Base-by-base conservation (phyloP, 2,329 filamentous ascomycete species). In the Pseudovirgaria hyperparasitica region DNA sequence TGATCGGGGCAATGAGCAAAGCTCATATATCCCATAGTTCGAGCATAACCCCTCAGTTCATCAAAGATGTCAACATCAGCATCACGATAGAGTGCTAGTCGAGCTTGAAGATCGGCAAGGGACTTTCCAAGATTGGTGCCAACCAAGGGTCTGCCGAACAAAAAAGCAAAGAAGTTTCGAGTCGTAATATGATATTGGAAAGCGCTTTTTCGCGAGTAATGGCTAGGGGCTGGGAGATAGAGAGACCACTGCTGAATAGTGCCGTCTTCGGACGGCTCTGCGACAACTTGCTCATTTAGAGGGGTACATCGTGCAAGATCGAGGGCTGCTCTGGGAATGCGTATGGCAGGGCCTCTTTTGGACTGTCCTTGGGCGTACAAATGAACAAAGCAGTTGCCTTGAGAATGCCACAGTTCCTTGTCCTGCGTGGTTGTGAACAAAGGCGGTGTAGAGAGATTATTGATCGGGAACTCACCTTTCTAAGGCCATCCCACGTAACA, bases 81-180 rank as follows among this genome's bases (percentile, higher is more conserved):
- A 2, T 61, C 55, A 17, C 78, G 64, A 40, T 73, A 78, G 22
- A 75, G 60, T 20, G 69, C 57, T 59, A 86, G 68, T 34, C 69
- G 71, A 31, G 71, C 64, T 37, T 79, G 57, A n/a, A 87, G 59
- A 14, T 63, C 62, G 9, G 77, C 64, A 7, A 86, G 54, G 0
- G 78, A 65, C 12, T 54, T 53, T 2, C 80, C 78, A 11, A 90
- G 63, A 28, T 70, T 65, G 19, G 64, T 56, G 5, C 79, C 81
- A 2, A 84, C 79, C 18, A 86, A 46, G 1, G 80, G 70, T 33
- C 67, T 67, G 3, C 68, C 60, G 30, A 70, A 66, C 2, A 81
- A 49, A 60, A 75, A 85, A 4, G 81, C 80, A 32, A 86, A 76
- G 39, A 84, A 70, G 43, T 87, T 87, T 9, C 81, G 67, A 3